A percentile compares a stretch with the other conserved stretches of the same genome.
phyloP scores from a whole-genome alignment of 495 filamentous ascomycete species.

The Mycothermus thermophilus region DNA sequence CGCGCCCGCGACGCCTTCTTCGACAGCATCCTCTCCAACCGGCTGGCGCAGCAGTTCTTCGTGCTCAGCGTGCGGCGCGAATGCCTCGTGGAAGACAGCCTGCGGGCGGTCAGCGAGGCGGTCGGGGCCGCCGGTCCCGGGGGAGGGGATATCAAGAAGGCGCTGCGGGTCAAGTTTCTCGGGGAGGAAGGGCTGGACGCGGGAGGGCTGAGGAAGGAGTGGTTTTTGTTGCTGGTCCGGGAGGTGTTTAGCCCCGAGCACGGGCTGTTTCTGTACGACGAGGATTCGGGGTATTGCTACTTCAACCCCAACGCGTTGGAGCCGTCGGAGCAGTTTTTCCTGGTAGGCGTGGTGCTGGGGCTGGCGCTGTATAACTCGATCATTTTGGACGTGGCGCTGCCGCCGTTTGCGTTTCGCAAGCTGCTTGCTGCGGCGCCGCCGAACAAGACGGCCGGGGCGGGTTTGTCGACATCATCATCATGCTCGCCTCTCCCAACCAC shows the following conservation, averaged over 20 bases:
- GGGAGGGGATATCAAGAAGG: slow-evolving; percentile 86
- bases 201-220: slow-evolving; percentile 85
- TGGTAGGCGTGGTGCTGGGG: slow-evolving; percentile 79
- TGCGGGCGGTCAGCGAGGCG: slow-evolving; percentile 75
- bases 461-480: too few species aligned
- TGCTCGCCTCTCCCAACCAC: too few species aligned
- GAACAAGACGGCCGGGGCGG: too few species aligned
- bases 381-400: slow-evolving; percentile 80
- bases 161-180: slow-evolving; percentile 69
- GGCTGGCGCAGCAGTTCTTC: slow-evolving; percentile 66
- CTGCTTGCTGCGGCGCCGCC: slow-evolving; percentile 58
- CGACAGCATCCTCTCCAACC: slow-evolving; percentile 63
- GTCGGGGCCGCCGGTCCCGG: slow-evolving; percentile 47
- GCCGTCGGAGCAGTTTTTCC: slow-evolving; percentile 84
- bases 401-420: slow-evolving; percentile 88
- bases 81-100: slow-evolving; percentile 82
- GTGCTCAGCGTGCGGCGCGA: slow-evolving; percentile 68
- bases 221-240: slow-evolving; percentile 82
- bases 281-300: slow-evolving; percentile 89
- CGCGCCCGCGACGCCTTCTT: slow-evolving; percentile 89
- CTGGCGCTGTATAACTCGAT: slow-evolving; percentile 95
- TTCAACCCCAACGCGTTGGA: slow-evolving; percentile 90
- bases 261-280: slow-evolving; percentile 84
- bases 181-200: slow-evolving; percentile 91
- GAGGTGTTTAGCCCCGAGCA: slow-evolving; percentile 89